phyloP scores from a whole-genome alignment of 192 early-diverging fungal species.

The Entomortierella parvispora region DNA sequence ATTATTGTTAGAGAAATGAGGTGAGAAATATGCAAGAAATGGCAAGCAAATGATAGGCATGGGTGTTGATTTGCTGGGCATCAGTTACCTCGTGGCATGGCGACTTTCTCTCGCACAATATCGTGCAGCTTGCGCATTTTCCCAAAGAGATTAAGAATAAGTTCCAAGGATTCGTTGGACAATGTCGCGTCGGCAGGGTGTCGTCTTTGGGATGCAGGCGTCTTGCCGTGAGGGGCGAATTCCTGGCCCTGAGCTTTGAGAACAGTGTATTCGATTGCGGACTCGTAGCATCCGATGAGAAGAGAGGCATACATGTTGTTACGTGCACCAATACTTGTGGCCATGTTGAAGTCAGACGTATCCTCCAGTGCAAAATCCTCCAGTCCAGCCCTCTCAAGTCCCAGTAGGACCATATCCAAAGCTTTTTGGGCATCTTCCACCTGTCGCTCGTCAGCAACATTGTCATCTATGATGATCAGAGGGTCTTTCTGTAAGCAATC shows the following conservation, averaged over 20 bases:
- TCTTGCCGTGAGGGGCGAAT: conserved; percentile 17
- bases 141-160: conserved; percentile 56
- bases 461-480: background rate
- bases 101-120: conserved; percentile 56
- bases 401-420: conserved; percentile 43
- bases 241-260: conserved; percentile 12
- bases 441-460: conserved; percentile 17
- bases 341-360: conserved; percentile 69
- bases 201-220: background rate
- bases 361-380: conserved; percentile 75
- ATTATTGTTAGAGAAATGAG: background rate
- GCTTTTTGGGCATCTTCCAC: conserved; percentile 26
- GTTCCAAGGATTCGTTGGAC: conserved; percentile 35
- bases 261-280: conserved; percentile 52
- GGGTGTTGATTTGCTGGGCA: background rate
- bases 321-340: conserved; percentile 58
- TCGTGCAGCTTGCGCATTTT: conserved; percentile 55
- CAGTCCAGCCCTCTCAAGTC: conserved; percentile 64
- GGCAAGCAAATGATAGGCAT: background rate
- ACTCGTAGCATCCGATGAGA: conserved; percentile 69
- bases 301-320: conserved; percentile 64
- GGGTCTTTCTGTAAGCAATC: too few species aligned
- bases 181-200: conserved; percentile 3
- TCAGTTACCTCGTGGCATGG: conserved; percentile 52
- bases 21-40: background rate